Evolutionary conservation across 2,329 filamentous ascomycete species (phyloP), one percentile per base, ranked within the genome.

Genomic region (Neopestalotiopsis clavispora): DNA sequence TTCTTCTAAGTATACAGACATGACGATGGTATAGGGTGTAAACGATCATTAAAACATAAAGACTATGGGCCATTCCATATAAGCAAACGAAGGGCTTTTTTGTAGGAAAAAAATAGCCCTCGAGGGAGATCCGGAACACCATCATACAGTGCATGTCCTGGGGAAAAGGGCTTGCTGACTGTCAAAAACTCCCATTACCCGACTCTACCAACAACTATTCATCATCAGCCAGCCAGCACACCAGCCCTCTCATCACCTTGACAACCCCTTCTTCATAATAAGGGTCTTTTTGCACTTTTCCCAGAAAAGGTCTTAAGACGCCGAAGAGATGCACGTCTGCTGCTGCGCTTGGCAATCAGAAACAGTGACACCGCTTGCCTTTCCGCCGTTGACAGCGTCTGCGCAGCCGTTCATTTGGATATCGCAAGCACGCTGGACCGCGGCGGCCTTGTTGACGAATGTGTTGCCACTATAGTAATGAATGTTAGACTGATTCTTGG

Each of bases 331-430:
- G 64, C 76, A 78, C 42, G 69, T 52, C 66, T 74, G 63, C 4
- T 71, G 82, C 79, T 92, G 90, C 4, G 79, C 74, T 70, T 85
- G 81, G 80, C 90, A 92, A 68, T 90, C 84, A n/a, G 75, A 71
- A 34, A 86, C 78, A 3, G 78, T 80, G 69, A 82, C 76, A 56
- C 82, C 82, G 14, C 81, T 62, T 20, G 32, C 72, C 65, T 78
- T 69, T 23, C 88, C 86, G 13, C 79, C 73, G 77, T 91, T 91
- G 68, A 86, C 86, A 34, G 84, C 84, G 71, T 89, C 80, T 13
- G 86, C 81, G 74, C 90, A 92, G 3, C 77, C 79, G 74, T 90
- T 91, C 80, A 89, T 86, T 80, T 91, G 88, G 69, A 90, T 85
- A 70, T 89, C 85, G 75, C 90, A 92, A 45, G 88, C 85, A 61